These are phyloP conservation scores for Bretschneidera sinensis DNA, from an alignment of 345 rosid genomes.

Conservation along the genomic window DNA sequence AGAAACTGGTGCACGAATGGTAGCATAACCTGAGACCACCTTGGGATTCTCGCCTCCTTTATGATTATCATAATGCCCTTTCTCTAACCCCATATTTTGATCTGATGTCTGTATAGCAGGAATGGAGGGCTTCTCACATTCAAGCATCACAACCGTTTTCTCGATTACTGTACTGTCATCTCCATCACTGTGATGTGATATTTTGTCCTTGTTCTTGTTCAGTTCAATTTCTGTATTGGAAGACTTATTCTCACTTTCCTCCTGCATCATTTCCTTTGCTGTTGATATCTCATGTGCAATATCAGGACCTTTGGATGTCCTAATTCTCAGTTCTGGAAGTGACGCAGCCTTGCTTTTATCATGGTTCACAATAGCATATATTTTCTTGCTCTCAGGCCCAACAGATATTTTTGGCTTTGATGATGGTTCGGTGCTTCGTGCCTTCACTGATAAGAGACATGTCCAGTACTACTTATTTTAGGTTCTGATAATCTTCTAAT, in stretches of 20 bases:
- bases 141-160: constrained; percentile 66
- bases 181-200: constrained; percentile 34
- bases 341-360: constrained; percentile 76
- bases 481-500: constrained; percentile 87
- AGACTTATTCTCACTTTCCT: constrained; percentile 28
- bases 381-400: constrained; percentile 59
- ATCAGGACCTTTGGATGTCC: constrained; percentile 36
- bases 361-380: constrained; percentile 76
- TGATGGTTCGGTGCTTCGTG: constrained; percentile 35
- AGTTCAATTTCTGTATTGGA: constrained; percentile 26
- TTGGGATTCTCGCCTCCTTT: constrained; percentile 25
- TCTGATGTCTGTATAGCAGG: constrained; percentile 30
- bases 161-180: constrained; percentile 61
- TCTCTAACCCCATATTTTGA: constrained; percentile 26
- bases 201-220: constrained; percentile 29
- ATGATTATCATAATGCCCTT: constrained; percentile 15
- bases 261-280: constrained; percentile 27
- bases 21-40: constrained; percentile 26
- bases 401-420: constrained; percentile 39
- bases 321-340: constrained; percentile 72
- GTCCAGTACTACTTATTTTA: constrained; percentile 36
- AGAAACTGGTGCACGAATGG: constrained; percentile 29
- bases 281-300: constrained; percentile 29
- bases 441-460: constrained; percentile 42
- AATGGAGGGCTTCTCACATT: constrained; percentile 46